A percentile compares a stretch with the other conserved stretches of the same genome.
Conservation (phyloP, 208 protist species). For the Vickermania ingenoplastis region DNA sequence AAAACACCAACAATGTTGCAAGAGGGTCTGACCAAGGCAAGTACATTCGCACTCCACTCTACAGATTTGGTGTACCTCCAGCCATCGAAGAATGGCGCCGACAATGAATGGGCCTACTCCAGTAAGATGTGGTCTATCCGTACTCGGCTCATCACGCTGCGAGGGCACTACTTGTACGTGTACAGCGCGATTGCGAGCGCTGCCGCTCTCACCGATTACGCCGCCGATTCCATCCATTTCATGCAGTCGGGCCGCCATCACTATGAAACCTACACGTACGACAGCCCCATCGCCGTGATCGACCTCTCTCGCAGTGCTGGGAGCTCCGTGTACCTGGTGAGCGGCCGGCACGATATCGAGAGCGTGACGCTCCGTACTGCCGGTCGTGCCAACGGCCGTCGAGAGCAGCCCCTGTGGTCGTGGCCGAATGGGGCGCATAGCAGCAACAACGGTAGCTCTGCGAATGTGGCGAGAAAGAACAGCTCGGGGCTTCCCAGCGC, state of each 20-base stretch:
- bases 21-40: neutral
- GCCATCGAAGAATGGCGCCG: neutral
- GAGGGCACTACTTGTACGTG: neutral
- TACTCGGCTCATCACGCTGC: slow-evolving; percentile 1
- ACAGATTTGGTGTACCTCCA: neutral
- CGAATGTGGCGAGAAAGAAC: neutral
- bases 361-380: slow-evolving; percentile 20
- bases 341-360: slow-evolving; percentile 26
- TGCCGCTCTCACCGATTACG: neutral
- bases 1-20: neutral
- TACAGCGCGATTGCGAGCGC: neutral
- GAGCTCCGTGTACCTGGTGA: slow-evolving; percentile 21
- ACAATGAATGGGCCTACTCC: neutral
- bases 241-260: neutral
- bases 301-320: slow-evolving; percentile 13
- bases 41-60: neutral
- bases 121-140: neutral
- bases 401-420: neutral
- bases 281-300: slow-evolving; percentile 36
- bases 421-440: neutral
- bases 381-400: slow-evolving; percentile 1
- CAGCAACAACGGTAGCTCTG: neutral
- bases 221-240: neutral
- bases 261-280: slow-evolving; percentile 2
- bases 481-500: neutral